Conservation (phyloP, 2,329 filamentous ascomycete species). For the Monilinia polystroma region DNA sequence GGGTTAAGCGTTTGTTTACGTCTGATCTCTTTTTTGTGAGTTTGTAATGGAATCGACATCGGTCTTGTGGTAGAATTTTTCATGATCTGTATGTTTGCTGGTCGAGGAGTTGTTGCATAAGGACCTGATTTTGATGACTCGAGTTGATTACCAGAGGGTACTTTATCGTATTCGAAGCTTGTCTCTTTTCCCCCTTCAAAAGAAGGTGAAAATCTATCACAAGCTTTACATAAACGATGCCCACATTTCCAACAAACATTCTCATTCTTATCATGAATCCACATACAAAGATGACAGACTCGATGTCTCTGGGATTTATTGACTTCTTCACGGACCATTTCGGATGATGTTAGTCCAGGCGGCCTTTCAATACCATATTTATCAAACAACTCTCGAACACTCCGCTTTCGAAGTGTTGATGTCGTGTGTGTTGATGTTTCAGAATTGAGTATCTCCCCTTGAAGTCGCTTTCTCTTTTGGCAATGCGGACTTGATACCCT, state of each 20-base stretch:
- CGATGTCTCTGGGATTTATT: conserved; percentile 31
- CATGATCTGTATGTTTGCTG: background rate
- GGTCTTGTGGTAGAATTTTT: background rate
- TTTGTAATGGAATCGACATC: background rate
- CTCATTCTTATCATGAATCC: conserved; percentile 42
- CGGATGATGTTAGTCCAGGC: conserved; percentile 41
- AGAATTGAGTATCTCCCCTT: conserved; percentile 27
- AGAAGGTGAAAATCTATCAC: conserved; percentile 32
- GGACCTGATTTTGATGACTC: background rate
- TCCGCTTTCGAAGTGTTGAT: conserved; percentile 43
- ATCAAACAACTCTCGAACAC: conserved; percentile 50
- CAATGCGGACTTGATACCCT: conserved; percentile 16
- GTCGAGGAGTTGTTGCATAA: background rate
- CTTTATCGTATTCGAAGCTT: background rate
- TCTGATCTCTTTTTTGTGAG: background rate
- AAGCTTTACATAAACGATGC: conserved; percentile 52
- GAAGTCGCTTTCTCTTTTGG: conserved; percentile 21
- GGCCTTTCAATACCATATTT: conserved; percentile 49
- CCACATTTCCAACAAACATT: conserved; percentile 50
- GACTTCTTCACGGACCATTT: conserved; percentile 18
- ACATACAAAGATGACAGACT: conserved; percentile 53
- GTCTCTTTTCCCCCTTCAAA: background rate
- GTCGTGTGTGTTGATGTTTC: conserved; percentile 36
- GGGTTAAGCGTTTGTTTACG: background rate
- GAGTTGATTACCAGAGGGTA: background rate